phyloP scores from a whole-genome alignment of 495 filamentous ascomycete species.

The Penicillium diatomitis region DNA sequence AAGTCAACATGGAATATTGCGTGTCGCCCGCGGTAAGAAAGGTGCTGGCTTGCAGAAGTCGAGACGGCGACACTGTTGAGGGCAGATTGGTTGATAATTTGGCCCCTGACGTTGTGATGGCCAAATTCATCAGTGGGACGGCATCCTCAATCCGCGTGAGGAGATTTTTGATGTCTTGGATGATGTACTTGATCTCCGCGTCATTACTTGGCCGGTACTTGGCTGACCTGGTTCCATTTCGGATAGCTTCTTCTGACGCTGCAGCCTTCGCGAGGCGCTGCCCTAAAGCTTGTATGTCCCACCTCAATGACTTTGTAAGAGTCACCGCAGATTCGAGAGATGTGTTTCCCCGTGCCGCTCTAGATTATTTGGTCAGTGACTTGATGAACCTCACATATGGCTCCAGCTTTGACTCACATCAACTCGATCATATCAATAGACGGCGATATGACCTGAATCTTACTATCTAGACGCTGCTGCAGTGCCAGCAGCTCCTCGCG shows the following conservation, averaged over 20 bases:
- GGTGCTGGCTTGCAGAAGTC: conserved; percentile 87
- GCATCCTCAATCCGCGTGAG: conserved; percentile 81
- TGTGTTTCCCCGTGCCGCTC: conserved; percentile 88
- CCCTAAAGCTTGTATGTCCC: conserved; percentile 80
- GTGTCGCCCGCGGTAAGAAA: conserved; percentile 84
- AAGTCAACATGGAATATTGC: conserved; percentile 60
- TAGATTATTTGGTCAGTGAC: conserved; percentile 15
- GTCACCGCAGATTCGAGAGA: conserved; percentile 82
- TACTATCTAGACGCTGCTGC: conserved; percentile 69
- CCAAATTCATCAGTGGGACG: conserved; percentile 87
- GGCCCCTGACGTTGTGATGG: conserved; percentile 90
- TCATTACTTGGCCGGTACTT: conserved; percentile 40
- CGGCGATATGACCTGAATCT: conserved; percentile 83
- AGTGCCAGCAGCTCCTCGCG: conserved; percentile 60
- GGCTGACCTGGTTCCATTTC: conserved; percentile 39
- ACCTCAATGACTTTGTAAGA: conserved; percentile 77
- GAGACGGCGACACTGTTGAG: conserved; percentile 78
- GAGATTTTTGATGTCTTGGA: conserved; percentile 66
- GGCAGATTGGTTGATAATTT: conserved; percentile 71
- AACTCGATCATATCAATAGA: conserved; percentile 92
- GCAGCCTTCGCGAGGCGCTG: conserved; percentile 64
- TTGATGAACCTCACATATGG: background rate
- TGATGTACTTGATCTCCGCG: conserved; percentile 59
- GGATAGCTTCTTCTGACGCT: conserved; percentile 51
- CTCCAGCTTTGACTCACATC: conserved; percentile 46